Conservation (phyloP, 1,139 yeast genomes). For the Ogataea hybrid region DNA sequence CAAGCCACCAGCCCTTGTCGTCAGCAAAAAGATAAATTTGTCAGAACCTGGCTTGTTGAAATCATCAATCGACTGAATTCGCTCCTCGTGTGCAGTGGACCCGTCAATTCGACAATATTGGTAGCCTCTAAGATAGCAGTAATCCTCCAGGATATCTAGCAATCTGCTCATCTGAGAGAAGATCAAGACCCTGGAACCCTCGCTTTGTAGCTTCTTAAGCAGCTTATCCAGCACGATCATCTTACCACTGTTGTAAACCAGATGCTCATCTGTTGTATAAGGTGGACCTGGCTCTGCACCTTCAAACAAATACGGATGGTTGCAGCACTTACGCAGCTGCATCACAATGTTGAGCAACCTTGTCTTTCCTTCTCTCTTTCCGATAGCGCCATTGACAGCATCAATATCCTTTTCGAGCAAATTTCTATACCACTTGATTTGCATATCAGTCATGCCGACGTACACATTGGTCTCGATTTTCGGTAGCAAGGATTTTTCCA, state of each 20-base stretch:
- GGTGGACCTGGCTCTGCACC: slow-evolving; percentile 99
- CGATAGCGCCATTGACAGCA: slow-evolving; percentile 91
- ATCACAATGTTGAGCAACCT: slow-evolving; percentile 87
- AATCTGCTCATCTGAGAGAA: slow-evolving; percentile 95
- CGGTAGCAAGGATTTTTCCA: slow-evolving; percentile 85
- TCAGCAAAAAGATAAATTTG: slow-evolving; percentile 80
- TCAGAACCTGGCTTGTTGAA: slow-evolving; percentile 80
- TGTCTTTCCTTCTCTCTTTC: slow-evolving; percentile 88
- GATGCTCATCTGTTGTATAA: slow-evolving; percentile 92
- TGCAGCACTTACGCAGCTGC: slow-evolving; percentile 96
- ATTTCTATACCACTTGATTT: slow-evolving; percentile 84
- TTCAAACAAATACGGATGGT: slow-evolving; percentile 94
- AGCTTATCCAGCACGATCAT: slow-evolving; percentile 86
- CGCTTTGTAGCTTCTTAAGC: slow-evolving; percentile 63
- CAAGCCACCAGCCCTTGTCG: slow-evolving; percentile 98
- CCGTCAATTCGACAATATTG: slow-evolving; percentile 95
- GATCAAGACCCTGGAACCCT: slow-evolving; percentile 87
- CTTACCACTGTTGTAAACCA: slow-evolving; percentile 84
- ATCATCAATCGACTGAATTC: slow-evolving; percentile 89
- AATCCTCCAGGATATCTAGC: slow-evolving; percentile 89
- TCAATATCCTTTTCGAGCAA: slow-evolving; percentile 90
- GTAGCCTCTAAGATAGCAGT: slow-evolving; percentile 79
- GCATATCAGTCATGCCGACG: slow-evolving; percentile 96
- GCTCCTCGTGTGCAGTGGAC: slow-evolving; percentile 89
- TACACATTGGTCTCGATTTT: slow-evolving; percentile 88